Percentiles rank a stretch among this genome's conserved stretches.
These are phyloP conservation scores for Capsella bursapastoris DNA, from an alignment of 345 rosid species.

Conservation along the genomic window DNA sequence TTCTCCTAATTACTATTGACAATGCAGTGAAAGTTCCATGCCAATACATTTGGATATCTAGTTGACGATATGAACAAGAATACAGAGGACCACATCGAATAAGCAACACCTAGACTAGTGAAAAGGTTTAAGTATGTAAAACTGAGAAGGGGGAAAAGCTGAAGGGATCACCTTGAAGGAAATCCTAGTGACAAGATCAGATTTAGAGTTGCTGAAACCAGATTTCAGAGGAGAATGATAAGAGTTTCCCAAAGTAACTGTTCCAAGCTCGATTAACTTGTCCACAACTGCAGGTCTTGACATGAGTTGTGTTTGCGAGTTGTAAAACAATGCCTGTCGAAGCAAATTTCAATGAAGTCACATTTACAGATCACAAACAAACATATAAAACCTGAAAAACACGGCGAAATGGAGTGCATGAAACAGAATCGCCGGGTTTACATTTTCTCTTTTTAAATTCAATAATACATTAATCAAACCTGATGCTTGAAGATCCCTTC, in stretches of 20 bases:
- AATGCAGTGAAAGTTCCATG: conserved; percentile 15
- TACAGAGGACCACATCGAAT: not conserved
- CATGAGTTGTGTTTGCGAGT: conserved; percentile 59
- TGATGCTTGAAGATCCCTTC: conserved; percentile 74
- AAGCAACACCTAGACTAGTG: conserved; percentile 5
- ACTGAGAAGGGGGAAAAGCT: conserved; percentile 1
- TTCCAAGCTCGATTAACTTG: conserved; percentile 58
- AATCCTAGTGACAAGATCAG: conserved; percentile 73
- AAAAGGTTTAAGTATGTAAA: not conserved
- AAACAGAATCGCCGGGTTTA: not conserved
- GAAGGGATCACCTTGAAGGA: conserved; percentile 72
- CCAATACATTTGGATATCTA: not conserved
- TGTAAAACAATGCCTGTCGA: conserved; percentile 70
- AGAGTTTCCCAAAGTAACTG: conserved; percentile 63
- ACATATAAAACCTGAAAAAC: too few relatives aligned
- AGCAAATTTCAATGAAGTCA: not conserved
- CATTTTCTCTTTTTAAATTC: too few relatives aligned
- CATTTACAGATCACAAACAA: not conserved
- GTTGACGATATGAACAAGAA: not conserved
- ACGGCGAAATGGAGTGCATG: not conserved
- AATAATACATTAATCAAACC: conserved; percentile 61
- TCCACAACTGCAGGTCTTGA: conserved; percentile 62
- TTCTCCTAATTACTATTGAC: not conserved
- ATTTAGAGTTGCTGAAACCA: conserved; percentile 58
- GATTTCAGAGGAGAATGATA: conserved; percentile 51